A percentile compares a stretch with the other conserved stretches of the same genome.
Conservation (phyloP, 192 early-diverging fungal genomes). For the Coemansia reversa region DNA sequence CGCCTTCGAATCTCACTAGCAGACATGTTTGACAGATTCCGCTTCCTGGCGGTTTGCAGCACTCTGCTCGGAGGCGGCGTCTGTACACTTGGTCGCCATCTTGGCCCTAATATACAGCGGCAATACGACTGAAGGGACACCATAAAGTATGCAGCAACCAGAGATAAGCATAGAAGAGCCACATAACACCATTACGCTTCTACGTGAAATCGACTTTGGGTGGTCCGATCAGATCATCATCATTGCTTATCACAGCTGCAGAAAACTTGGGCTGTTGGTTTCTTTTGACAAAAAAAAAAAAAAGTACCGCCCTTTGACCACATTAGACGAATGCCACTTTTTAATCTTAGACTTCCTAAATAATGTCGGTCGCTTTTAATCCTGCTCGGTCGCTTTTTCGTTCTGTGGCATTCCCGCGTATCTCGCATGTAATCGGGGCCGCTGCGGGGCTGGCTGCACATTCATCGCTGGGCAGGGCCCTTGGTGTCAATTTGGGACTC, state of each 20-base stretch:
- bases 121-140: not conserved
- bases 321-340: not conserved
- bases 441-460: constrained; percentile 12
- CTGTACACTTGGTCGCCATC: not conserved
- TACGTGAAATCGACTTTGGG: not conserved
- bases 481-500: constrained; percentile 29
- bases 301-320: not conserved
- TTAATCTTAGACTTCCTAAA: not conserved
- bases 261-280: too few species aligned
- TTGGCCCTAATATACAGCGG: not conserved
- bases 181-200: not conserved
- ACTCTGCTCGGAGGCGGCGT: not conserved
- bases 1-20: constrained; percentile 77
- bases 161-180: not conserved
- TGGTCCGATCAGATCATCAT: not conserved
- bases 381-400: constrained; percentile 21
- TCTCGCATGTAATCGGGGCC: constrained; percentile 13
- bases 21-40: constrained; percentile 29
- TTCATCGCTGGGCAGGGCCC: constrained; percentile 12
- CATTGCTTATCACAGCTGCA: too few species aligned
- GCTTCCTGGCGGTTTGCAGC: not conserved
- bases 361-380: constrained; percentile 28
- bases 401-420: constrained; percentile 18
- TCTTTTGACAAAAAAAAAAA: too few species aligned
- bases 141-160: not conserved